These are phyloP conservation scores for Pyracantha coccinea DNA, from an alignment of 331 rosid genomes.

Conservation along the genomic window DNA sequence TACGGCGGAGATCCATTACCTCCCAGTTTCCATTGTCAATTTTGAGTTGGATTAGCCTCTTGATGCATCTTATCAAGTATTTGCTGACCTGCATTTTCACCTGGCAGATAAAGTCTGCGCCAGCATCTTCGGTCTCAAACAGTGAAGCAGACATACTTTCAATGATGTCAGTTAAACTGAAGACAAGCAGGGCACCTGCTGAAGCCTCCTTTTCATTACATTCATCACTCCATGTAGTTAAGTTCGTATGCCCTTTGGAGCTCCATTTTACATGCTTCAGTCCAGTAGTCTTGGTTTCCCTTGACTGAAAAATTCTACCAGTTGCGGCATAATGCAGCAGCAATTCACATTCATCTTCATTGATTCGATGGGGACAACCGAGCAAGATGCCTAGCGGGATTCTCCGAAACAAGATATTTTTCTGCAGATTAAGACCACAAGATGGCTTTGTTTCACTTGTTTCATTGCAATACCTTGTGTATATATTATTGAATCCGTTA, in stretches of 20 bases:
- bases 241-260: not conserved
- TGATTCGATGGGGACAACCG: slow-evolving; percentile 9
- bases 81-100: slow-evolving; percentile 14
- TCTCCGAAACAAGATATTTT: slow-evolving; percentile 22
- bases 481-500: slow-evolving; percentile 8
- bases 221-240: slow-evolving; percentile 9
- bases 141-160: slow-evolving; percentile 21
- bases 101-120: slow-evolving; percentile 12
- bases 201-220: slow-evolving; percentile 16
- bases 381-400: slow-evolving; percentile 29
- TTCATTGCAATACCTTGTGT: not conserved
- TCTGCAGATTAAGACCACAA: not conserved
- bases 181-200: slow-evolving; percentile 25
- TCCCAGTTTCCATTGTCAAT: slow-evolving; percentile 6
- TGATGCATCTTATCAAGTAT: slow-evolving; percentile 23
- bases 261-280: slow-evolving; percentile 2
- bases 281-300: not conserved
- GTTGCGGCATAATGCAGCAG: slow-evolving; percentile 37
- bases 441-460: slow-evolving; percentile 2
- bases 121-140: slow-evolving; percentile 17
- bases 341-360: slow-evolving; percentile 18
- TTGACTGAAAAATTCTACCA: slow-evolving; percentile 14
- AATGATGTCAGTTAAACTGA: slow-evolving; percentile 19
- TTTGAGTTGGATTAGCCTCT: slow-evolving; percentile 22
- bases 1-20: slow-evolving; percentile 21